Conservation (phyloP, 78 protist genomes). For the Protostelium mycophagum region DNA sequence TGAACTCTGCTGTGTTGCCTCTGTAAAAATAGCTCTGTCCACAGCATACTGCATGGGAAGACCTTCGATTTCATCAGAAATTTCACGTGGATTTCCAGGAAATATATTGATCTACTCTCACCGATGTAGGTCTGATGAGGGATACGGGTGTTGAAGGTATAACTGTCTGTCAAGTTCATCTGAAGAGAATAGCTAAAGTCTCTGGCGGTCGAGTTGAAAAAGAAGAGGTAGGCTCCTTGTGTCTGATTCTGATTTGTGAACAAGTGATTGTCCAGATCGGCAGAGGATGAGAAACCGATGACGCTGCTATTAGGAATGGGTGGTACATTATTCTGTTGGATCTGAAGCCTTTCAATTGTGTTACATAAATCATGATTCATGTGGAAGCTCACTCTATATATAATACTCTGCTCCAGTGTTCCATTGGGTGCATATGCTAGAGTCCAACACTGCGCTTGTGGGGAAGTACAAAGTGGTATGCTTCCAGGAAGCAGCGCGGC, state of each 20-base stretch:
- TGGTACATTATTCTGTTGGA: neutral
- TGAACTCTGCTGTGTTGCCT: no score
- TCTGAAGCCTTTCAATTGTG: neutral
- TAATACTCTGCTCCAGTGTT: neutral
- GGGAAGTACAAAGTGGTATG: neutral
- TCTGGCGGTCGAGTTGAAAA: neutral
- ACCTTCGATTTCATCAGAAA: neutral
- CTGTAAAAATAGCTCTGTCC: neutral
- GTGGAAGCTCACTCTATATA: neutral
- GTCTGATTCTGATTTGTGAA: neutral
- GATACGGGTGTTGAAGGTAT: neutral
- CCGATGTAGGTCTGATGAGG: neutral
- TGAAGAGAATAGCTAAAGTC: neutral
- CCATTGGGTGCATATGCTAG: neutral
- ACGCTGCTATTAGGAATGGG: neutral
- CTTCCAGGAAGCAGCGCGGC: no score
- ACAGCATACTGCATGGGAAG: neutral
- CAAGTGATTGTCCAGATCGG: neutral
- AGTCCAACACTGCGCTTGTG: neutral
- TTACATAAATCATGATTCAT: neutral
- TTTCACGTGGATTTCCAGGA: no score
- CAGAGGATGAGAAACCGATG: neutral
- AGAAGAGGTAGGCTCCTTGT: neutral
- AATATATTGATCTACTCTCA: no score
- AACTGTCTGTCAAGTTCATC: neutral